These are phyloP conservation scores for Phytophthora tubulina DNA, from an alignment of 352 stramenopile genomes.

Conservation along the genomic window DNA sequence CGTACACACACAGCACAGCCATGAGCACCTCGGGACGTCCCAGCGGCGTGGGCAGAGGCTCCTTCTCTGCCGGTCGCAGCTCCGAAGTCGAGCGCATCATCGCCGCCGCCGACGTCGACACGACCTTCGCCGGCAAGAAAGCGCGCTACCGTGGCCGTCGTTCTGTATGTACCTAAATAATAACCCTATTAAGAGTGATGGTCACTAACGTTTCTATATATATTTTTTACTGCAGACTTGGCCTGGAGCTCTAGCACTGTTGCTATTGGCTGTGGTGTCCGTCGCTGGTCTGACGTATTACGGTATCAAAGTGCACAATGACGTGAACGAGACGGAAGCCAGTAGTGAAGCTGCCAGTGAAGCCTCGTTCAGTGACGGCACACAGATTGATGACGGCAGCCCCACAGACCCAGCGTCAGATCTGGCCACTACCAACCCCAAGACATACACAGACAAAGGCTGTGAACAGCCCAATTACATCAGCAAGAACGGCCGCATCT, in stretches of 20 bases:
- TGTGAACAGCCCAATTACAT: conserved; percentile 88
- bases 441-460: conserved; percentile 70
- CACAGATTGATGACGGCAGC: conserved; percentile 71
- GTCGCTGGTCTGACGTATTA: conserved; percentile 81
- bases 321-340: conserved; percentile 61
- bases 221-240: conserved; percentile 59
- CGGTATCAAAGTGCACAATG: conserved; percentile 67
- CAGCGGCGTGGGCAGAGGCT: conserved; percentile 47
- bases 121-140: conserved; percentile 84
- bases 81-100: conserved; percentile 89
- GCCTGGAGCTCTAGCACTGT: conserved; percentile 74
- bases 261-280: conserved; percentile 67
- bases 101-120: conserved; percentile 79
- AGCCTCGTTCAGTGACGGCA: conserved; percentile 63
- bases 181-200: conserved; percentile 7
- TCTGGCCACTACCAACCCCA: conserved; percentile 74
- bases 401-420: conserved; percentile 55
- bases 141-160: conserved; percentile 73
- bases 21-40: conserved; percentile 49
- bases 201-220: conserved; percentile 3
- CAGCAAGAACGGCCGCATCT: conserved; percentile 81
- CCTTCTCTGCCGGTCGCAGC: conserved; percentile 61
- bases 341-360: conserved; percentile 62
- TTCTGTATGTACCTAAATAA: conserved; percentile 50
- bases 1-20: conserved; percentile 17